Conservation (phyloP, 148 eudicot genomes). For the Chenopodium berlandieri region DNA sequence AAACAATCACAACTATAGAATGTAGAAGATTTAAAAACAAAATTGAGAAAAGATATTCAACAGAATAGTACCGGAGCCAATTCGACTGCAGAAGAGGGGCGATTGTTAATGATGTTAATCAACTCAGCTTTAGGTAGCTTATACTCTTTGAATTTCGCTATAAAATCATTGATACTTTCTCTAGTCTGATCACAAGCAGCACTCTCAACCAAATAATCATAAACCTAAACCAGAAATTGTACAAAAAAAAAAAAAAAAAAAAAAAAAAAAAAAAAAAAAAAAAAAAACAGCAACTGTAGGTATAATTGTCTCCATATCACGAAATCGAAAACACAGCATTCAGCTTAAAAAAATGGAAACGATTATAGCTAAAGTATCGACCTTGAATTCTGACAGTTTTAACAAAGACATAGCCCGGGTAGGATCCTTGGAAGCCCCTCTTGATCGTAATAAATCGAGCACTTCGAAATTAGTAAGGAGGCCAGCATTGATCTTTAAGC, state of each 20-base stretch:
- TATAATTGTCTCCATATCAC: no score
- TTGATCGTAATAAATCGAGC: constrained; percentile 35
- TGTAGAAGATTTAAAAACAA: not conserved
- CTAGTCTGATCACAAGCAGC: constrained; percentile 60
- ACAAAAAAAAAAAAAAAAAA: no score
- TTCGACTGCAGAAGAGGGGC: constrained; percentile 56
- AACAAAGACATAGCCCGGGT: constrained; percentile 38
- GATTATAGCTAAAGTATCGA: not conserved
- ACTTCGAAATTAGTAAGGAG: constrained; percentile 47
- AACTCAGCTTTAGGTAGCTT: constrained; percentile 65
- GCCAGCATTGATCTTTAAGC: constrained; percentile 40
- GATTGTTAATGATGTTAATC: constrained; percentile 60
- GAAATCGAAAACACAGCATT: not conserved
- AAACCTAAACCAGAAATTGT: constrained; percentile 50
- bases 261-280: not conserved
- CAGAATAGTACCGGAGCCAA: constrained; percentile 48
- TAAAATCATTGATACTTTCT: constrained; percentile 45
- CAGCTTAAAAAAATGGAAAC: not conserved
- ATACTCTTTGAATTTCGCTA: constrained; percentile 45
- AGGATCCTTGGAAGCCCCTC: constrained; percentile 43
- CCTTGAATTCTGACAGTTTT: constrained; percentile 43
- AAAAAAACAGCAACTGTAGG: not conserved
- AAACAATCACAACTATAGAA: not conserved
- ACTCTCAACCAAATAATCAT: constrained; percentile 67
- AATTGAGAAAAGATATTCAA: not conserved